A percentile compares a stretch with the other conserved stretches of the same genome.
phyloP scores from a whole-genome alignment of 2,329 filamentous ascomycete species.

The Fusarium anthophilum region DNA sequence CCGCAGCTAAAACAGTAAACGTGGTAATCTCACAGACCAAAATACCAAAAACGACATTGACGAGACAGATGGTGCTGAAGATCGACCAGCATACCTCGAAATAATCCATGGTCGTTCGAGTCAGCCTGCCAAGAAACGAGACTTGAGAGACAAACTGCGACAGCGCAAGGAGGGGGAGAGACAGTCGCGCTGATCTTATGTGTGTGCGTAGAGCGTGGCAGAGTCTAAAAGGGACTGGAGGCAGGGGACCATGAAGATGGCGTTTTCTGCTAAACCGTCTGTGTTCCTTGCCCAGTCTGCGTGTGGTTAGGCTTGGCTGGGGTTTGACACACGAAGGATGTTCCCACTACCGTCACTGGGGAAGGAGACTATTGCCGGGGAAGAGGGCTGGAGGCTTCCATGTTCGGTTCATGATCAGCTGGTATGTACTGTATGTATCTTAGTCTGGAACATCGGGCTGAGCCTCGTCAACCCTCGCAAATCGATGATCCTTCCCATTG shows the following conservation, averaged over 20 bases:
- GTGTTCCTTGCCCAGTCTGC: neutral
- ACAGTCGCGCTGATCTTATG: neutral
- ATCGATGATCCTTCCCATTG: neutral
- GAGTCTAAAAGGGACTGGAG: neutral
- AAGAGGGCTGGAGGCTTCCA: neutral
- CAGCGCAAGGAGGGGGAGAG: neutral
- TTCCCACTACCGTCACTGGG: neutral
- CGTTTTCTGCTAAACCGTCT: neutral
- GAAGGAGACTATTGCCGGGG: neutral
- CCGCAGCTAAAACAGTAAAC: slow-evolving; percentile 47
- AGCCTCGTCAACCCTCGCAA: neutral
- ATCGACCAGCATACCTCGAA: slow-evolving; percentile 55
- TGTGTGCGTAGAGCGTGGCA: neutral
- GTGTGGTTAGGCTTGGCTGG: neutral
- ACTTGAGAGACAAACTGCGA: neutral
- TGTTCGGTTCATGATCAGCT: neutral
- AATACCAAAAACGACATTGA: slow-evolving; percentile 51
- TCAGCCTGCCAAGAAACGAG: neutral
- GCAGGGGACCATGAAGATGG: neutral
- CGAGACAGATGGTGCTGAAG: slow-evolving; percentile 53
- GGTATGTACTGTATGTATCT: neutral
- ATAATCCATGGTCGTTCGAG: slow-evolving; percentile 14
- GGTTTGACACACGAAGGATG: neutral
- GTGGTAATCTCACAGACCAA: slow-evolving; percentile 51
- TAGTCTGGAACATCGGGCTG: neutral